phyloP scores from a whole-genome alignment of 2,329 filamentous ascomycete species.

The Diaporthe ilicicola region DNA sequence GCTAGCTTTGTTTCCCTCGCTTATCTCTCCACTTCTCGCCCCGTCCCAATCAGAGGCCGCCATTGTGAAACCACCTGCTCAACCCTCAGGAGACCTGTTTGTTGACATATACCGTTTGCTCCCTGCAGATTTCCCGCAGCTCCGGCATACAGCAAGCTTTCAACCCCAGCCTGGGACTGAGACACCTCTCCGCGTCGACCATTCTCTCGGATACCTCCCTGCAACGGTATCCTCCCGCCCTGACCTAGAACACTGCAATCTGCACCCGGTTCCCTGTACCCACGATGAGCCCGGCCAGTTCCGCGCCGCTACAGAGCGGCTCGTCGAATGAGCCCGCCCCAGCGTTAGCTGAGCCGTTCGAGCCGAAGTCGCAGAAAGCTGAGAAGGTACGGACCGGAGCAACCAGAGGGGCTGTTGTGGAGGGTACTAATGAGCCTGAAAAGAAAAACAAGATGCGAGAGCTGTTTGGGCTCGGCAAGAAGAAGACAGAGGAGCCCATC shows the following conservation, averaged over 20 bases:
- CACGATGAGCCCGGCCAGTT: conserved; percentile 41
- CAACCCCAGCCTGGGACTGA: conserved; percentile 10
- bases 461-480: conserved; percentile 70
- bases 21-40: conserved; percentile 22
- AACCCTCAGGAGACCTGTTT: conserved; percentile 19
- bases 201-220: conserved; percentile 10
- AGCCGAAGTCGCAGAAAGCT: conserved; percentile 35
- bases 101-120: conserved; percentile 30
- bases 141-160: conserved; percentile 8
- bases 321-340: conserved; percentile 41
- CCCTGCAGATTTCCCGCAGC: conserved; percentile 27
- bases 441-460: conserved; percentile 61
- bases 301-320: conserved; percentile 39
- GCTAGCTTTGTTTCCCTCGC: conserved; percentile 4
- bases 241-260: conserved; percentile 15
- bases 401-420: conserved; percentile 38
- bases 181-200: conserved; percentile 23
- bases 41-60: conserved; percentile 2
- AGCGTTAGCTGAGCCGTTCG: conserved; percentile 39
- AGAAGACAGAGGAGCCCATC: conserved; percentile 60
- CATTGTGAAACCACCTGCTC: conserved; percentile 18
- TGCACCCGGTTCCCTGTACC: neutral
- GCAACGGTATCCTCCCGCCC: neutral
- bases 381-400: conserved; percentile 46
- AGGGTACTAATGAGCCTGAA: conserved; percentile 39